These are phyloP conservation scores for Taphrina populina DNA, from an alignment of 1,139 yeast genomes.

Conservation along the genomic window DNA sequence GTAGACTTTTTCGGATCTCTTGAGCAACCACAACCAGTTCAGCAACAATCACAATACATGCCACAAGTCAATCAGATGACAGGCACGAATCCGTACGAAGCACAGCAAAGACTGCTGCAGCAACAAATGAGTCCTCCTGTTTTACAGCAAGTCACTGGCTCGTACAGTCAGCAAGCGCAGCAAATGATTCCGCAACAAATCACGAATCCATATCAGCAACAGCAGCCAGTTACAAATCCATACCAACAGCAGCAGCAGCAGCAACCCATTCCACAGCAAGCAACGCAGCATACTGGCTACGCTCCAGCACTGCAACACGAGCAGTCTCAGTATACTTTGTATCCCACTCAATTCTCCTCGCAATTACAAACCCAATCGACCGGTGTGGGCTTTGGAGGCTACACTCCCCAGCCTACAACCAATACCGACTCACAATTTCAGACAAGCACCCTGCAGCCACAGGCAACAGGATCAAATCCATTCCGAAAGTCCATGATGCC, in stretches of 20 bases:
- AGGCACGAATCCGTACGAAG: constrained; percentile 6
- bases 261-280: constrained; percentile 35
- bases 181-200: constrained; percentile 38
- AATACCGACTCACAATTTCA: not conserved
- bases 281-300: constrained; percentile 37
- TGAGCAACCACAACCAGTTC: constrained; percentile 36
- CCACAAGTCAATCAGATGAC: constrained; percentile 34
- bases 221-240: constrained; percentile 36
- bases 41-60: constrained; percentile 8
- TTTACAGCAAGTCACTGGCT: too few relatives aligned
- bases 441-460: constrained; percentile 20
- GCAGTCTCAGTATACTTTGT: constrained; percentile 18
- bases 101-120: not conserved
- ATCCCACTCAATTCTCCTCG: constrained; percentile 8
- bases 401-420: not conserved
- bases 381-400: constrained; percentile 8
- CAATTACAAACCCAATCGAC: constrained; percentile 33
- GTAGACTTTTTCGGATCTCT: constrained; percentile 40
- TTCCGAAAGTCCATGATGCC: constrained; percentile 35
- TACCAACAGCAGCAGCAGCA: constrained; percentile 36
- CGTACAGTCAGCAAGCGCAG: constrained; percentile 37
- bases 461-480: constrained; percentile 37
- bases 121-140: too few relatives aligned
- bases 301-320: constrained; percentile 20
- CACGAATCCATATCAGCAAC: constrained; percentile 31